Evolutionary conservation across 345 rosid species (phyloP), one percentile per base, ranked within the genome.

Genomic region (Psidium friedrichsthalianum): DNA sequence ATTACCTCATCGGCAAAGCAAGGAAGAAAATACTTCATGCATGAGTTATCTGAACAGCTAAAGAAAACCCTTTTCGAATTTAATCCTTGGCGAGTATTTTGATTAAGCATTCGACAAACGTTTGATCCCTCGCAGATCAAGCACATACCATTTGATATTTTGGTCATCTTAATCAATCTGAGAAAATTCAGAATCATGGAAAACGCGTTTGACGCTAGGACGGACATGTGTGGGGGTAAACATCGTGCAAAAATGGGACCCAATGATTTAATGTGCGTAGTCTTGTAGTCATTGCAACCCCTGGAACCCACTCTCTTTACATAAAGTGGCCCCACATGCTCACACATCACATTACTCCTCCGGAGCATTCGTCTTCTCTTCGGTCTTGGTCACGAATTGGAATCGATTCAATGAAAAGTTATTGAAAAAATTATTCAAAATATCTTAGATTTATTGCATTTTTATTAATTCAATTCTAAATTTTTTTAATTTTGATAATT

Each of bases 121-220:
- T 58, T 58, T 12, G 9, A n/a, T 58, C 6, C 0, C 0, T 12
- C 69, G 27, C 27, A 2, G 69, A 58, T 12, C 8, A 58, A n/a
- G 32, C 14, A n/a, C 8, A 25, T 11, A 5, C 8, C 12, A 25
- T 58, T 58, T 58, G 69, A 12, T n/a, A 58, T 58, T 59, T n/a
- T 12, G 69, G 29, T n/a, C 4, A n/a, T 58, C 69, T n/a, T 36
- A 58, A n/a, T 58, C 16, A 11, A 58, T 58, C 5, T 58, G 25
- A 92, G 90, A 82, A 94, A 98, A 58, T 58, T 58, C 16, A 25
- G 64, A 24, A 11, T 24, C 61, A 24, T 57, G 25, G 14, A 57
- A 57, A 57, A 25, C 32, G 7, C 8, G 16, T 12, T 58, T 58
- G 64, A 25, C 32, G 24, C 24, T 25, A 25, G 32, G 64, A 25